phyloP scores from a whole-genome alignment of 768 basidiomycete genomes.

The Strobilomyces confusus region DNA sequence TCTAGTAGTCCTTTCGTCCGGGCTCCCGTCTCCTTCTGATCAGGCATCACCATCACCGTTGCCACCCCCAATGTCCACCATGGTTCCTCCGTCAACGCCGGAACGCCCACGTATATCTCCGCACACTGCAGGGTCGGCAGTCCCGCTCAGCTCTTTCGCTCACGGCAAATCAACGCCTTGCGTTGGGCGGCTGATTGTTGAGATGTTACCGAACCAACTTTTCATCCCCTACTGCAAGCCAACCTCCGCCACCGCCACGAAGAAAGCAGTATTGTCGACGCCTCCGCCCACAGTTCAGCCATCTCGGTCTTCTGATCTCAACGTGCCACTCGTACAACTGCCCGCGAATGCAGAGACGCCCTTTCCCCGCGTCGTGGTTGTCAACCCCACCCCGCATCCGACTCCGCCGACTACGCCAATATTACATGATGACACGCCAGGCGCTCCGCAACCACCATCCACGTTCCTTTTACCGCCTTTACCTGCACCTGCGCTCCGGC shows the following conservation, averaged over 20 bases:
- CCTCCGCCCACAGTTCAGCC: slow-evolving; percentile 2
- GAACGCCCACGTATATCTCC: slow-evolving; percentile 28
- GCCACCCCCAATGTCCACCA: slow-evolving; percentile 15
- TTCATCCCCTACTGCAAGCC: slow-evolving; percentile 21
- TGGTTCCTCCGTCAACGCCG: slow-evolving; percentile 25
- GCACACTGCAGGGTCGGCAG: slow-evolving; percentile 12
- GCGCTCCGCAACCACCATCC: slow-evolving; percentile 24
- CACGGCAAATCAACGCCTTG: slow-evolving; percentile 24
- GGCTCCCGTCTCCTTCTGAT: slow-evolving; percentile 29
- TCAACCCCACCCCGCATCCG: slow-evolving; percentile 74
- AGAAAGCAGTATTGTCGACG: not conserved
- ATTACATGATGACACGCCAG: slow-evolving; percentile 25
- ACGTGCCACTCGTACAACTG: slow-evolving; percentile 27
- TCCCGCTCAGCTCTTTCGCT: slow-evolving; percentile 8
- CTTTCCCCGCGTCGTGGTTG: slow-evolving; percentile 60
- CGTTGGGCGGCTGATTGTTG: slow-evolving; percentile 50
- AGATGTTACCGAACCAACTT: slow-evolving; percentile 50
- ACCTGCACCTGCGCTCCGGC: slow-evolving; percentile 22
- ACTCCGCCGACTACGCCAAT: slow-evolving; percentile 73
- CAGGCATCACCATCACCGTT: slow-evolving; percentile 28
- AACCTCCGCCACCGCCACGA: not conserved
- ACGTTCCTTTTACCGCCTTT: slow-evolving; percentile 29
- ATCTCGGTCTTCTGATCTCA: slow-evolving; percentile 13
- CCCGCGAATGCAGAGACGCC: slow-evolving; percentile 24
- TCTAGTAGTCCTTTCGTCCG: slow-evolving; percentile 21